Evolutionary conservation across 164 flowering plant species (phyloP).

Genomic region (Protea cynaroides): DNA sequence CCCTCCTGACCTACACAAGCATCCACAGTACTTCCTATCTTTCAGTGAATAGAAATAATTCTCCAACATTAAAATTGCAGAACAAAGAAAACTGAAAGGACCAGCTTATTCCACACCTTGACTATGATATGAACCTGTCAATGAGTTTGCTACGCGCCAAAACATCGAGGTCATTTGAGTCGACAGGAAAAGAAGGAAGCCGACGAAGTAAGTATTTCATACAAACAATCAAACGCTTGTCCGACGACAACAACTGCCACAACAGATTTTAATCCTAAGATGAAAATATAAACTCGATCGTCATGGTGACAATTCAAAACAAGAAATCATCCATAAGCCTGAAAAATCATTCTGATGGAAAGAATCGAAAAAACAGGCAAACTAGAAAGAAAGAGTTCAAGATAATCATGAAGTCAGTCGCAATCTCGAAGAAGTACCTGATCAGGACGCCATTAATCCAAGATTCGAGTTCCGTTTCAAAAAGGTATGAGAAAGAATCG

Average conservation of each 20-base stretch:
- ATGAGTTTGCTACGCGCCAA: neutral
- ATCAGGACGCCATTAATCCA: constrained; percentile 13
- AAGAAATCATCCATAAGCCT: neutral
- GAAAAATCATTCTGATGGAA: too few species aligned
- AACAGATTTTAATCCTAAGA: too few species aligned
- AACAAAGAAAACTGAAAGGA: neutral
- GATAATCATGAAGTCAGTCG: neutral
- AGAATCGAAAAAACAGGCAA: neutral
- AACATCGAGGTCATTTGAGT: neutral
- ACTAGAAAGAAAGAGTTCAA: too few species aligned
- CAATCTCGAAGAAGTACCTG: constrained; percentile 10
- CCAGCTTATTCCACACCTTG: constrained; percentile 6
- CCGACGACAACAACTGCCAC: neutral
- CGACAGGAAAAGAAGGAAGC: constrained; percentile 2
- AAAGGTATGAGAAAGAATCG: neutral
- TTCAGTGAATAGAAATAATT: neutral
- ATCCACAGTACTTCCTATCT: neutral
- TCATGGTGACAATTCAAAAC: neutral
- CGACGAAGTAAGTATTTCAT: constrained; percentile 9
- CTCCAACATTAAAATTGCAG: neutral
- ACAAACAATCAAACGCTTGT: constrained; percentile 9
- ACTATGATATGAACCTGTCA: neutral
- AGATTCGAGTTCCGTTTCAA: constrained; percentile 1
- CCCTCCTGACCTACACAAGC: constrained; percentile 7
- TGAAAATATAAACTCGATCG: too few species aligned